Evolutionary conservation across 352 stramenopile species (phyloP).

Genomic region (Aphanomyces euteiches): DNA sequence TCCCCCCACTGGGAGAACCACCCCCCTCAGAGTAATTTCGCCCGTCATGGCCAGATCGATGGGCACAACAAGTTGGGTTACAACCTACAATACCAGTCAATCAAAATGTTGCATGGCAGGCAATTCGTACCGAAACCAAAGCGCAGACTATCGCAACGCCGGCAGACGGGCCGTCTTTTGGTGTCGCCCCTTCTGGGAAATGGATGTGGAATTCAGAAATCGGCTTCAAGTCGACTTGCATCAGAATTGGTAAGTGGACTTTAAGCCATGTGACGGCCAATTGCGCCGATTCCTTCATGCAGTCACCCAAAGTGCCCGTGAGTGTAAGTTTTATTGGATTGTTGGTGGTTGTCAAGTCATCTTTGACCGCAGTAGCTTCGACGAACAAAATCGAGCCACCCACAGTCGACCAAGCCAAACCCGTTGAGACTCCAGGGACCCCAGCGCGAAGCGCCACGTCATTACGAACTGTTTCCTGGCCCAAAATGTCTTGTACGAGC

Average conservation of each 20-base stretch:
- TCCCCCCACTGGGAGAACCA: constrained; percentile 87
- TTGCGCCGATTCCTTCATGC: constrained; percentile 87
- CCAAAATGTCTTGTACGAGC: constrained; percentile 57
- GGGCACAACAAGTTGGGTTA: constrained; percentile 45
- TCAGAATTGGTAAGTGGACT: constrained; percentile 44
- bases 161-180: constrained; percentile 87
- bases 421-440: constrained; percentile 66
- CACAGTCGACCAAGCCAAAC: constrained; percentile 78
- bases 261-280: constrained; percentile 81
- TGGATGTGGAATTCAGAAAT: constrained; percentile 82
- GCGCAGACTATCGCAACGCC: constrained; percentile 84
- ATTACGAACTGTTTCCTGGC: constrained; percentile 66
- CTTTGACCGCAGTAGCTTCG: constrained; percentile 57
- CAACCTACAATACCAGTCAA: constrained; percentile 34
- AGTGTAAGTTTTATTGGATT: constrained; percentile 48
- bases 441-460: constrained; percentile 66
- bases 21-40: constrained; percentile 81
- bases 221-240: constrained; percentile 45
- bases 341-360: constrained; percentile 31
- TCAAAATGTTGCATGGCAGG: constrained; percentile 34
- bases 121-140: constrained; percentile 56
- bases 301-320: constrained; percentile 73
- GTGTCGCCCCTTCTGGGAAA: constrained; percentile 84
- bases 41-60: constrained; percentile 86
- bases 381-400: constrained; percentile 83